Evolutionary conservation across 352 stramenopile genomes (phyloP).

Genomic region (Globisporangium viniferum): DNA sequence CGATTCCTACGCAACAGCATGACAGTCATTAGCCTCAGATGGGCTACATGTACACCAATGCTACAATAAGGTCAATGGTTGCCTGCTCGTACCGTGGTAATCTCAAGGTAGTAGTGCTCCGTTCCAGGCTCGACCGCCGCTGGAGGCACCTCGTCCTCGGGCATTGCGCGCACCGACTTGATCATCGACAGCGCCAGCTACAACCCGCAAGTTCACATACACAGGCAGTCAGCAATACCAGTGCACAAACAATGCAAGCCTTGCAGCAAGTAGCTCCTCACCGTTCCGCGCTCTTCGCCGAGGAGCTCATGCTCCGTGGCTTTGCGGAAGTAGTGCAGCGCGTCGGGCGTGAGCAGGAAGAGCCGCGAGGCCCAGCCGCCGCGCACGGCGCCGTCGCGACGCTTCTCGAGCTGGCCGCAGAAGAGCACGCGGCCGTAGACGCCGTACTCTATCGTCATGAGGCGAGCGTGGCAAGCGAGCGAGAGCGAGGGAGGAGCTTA

Average conservation of each 20-base stretch:
- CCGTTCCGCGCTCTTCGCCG: slow-evolving; percentile 72
- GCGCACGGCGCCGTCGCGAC: slow-evolving; percentile 68
- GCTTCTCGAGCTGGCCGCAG: slow-evolving; percentile 75
- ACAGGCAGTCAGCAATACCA: not conserved
- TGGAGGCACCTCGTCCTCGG: slow-evolving; percentile 59
- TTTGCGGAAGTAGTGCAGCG: slow-evolving; percentile 81
- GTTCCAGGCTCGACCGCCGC: slow-evolving; percentile 45
- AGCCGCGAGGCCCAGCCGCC: slow-evolving; percentile 72
- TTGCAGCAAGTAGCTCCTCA: slow-evolving; percentile 21
- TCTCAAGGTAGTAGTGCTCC: slow-evolving; percentile 84
- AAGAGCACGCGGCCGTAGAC: slow-evolving; percentile 72
- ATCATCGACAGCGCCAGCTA: slow-evolving; percentile 65
- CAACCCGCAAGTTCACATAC: not conserved
- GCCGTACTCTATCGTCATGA: slow-evolving; percentile 47
- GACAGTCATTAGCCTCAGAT: not conserved
- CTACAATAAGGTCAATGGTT: not conserved
- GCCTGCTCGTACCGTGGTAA: slow-evolving; percentile 46
- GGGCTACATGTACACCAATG: not conserved
- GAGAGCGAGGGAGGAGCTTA: not conserved
- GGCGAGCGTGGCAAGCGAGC: not conserved
- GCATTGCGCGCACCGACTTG: slow-evolving; percentile 69
- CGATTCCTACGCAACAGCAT: slow-evolving; percentile 34
- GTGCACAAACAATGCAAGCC: not conserved
- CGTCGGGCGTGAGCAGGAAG: slow-evolving; percentile 76
- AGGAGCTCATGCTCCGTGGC: slow-evolving; percentile 68